Evolutionary conservation across 345 rosid genomes (phyloP).

Genomic region (Lagerstroemia speciosa): DNA sequence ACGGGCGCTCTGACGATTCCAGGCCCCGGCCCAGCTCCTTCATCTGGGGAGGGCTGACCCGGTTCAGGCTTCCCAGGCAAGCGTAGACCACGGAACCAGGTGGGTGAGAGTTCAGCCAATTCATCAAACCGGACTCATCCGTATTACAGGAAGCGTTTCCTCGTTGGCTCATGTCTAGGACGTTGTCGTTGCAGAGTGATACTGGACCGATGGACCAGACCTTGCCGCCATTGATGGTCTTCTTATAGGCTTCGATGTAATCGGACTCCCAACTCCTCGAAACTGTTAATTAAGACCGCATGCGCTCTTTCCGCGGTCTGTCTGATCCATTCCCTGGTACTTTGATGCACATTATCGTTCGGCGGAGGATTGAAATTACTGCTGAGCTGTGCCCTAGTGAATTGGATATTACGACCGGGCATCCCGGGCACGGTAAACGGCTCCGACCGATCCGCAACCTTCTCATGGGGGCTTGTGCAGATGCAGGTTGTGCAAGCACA

Average conservation of each 20-base stretch:
- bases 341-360: not conserved
- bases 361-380: constrained; percentile 16
- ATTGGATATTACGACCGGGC: constrained; percentile 16
- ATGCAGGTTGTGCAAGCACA: constrained; percentile 17
- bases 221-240: constrained; percentile 4
- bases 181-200: constrained; percentile 19
- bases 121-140: too few relatives aligned
- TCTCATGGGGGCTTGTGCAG: constrained; percentile 17
- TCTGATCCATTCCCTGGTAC: constrained; percentile 20
- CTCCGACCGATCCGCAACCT: constrained; percentile 14
- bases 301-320: constrained; percentile 18
- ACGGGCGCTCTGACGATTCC: too few relatives aligned
- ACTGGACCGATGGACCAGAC: constrained; percentile 50
- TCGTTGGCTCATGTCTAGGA: constrained; percentile 27
- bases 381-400: constrained; percentile 29
- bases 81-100: too few relatives aligned
- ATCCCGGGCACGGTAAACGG: constrained; percentile 31
- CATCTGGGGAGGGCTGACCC: constrained; percentile 25
- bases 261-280: constrained; percentile 32
- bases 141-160: constrained; percentile 23
- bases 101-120: too few relatives aligned
- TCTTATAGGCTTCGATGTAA: constrained; percentile 13
- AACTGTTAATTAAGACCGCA: constrained; percentile 28
- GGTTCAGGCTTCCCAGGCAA: constrained; percentile 39
- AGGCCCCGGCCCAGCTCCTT: constrained; percentile 24